A percentile compares a stretch with the other conserved stretches of the same genome.
Evolutionary conservation across 306 rosid genomes (phyloP).

Genomic region (Cucumis hystrix): DNA sequence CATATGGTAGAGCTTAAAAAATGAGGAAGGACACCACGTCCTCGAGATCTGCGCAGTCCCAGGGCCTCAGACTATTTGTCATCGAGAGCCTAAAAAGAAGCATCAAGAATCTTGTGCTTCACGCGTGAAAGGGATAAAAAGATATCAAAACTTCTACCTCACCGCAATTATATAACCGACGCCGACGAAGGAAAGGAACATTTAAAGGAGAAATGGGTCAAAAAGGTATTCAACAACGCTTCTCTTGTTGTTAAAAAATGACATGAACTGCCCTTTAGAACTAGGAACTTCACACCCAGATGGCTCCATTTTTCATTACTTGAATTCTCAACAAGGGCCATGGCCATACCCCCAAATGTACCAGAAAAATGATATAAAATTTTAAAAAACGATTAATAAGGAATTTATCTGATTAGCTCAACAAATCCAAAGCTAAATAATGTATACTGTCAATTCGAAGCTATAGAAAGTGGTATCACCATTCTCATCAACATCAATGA

Average conservation of each 20-base stretch:
- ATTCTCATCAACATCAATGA: neutral
- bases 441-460: neutral
- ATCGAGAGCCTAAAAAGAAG: constrained; percentile 16
- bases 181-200: constrained; percentile 12
- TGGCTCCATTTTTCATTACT: neutral
- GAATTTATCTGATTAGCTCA: neutral
- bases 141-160: neutral
- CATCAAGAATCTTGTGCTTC: constrained; percentile 43
- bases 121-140: constrained; percentile 34
- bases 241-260: neutral
- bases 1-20: constrained; percentile 9
- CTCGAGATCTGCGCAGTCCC: constrained; percentile 63
- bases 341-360: neutral
- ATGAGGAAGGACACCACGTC: constrained; percentile 17
- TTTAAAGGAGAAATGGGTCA: neutral
- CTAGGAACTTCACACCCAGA: neutral
- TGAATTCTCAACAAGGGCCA: neutral
- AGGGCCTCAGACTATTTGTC: constrained; percentile 29
- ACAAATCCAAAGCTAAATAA: neutral
- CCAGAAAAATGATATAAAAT: neutral
- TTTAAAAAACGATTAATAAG: neutral
- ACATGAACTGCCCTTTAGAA: neutral
- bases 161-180: constrained; percentile 13
- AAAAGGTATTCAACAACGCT: neutral
- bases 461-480: neutral